Percentiles rank a stretch among this genome's conserved stretches.
phyloP scores from a whole-genome alignment of 352 stramenopile genomes.

The Pythium aquatile region DNA sequence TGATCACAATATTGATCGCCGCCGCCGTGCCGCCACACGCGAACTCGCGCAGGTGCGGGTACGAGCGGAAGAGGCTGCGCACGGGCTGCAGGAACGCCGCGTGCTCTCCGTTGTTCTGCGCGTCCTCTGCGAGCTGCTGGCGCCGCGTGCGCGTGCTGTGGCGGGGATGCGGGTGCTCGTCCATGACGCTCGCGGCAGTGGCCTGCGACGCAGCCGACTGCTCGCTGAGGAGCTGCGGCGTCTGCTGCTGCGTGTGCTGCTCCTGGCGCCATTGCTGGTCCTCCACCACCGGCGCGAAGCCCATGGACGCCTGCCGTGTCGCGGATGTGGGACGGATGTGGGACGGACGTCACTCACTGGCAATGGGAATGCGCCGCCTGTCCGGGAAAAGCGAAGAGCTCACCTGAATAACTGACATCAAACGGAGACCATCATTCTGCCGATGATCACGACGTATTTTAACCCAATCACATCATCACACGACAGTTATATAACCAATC shows the following conservation, averaged over 20 bases:
- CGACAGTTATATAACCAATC: neutral
- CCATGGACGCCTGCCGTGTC: constrained; percentile 13
- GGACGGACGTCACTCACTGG: constrained; percentile 11
- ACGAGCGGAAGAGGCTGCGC: constrained; percentile 44
- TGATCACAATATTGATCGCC: constrained; percentile 87
- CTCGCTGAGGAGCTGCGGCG: neutral
- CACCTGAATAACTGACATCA: constrained; percentile 13
- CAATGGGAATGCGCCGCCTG: neutral
- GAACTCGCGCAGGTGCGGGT: constrained; percentile 80
- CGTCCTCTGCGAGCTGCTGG: constrained; percentile 12
- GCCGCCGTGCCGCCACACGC: constrained; percentile 75
- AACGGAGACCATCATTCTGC: constrained; percentile 17
- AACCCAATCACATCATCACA: constrained; percentile 4
- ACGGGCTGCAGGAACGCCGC: constrained; percentile 14
- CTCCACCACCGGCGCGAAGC: constrained; percentile 20
- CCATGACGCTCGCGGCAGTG: neutral
- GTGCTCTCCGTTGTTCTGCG: neutral
- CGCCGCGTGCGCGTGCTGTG: constrained; percentile 11
- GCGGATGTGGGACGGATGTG: neutral
- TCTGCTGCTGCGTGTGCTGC: constrained; percentile 8
- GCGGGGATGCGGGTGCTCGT: constrained; percentile 13
- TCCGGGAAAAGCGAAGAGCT: constrained; percentile 7
- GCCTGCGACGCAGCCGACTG: neutral
- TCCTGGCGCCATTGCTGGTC: constrained; percentile 21
- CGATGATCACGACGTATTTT: neutral